Base-by-base conservation (phyloP, 768 basidiomycete species). In the Cantharellus cinnabarinus region DNA sequence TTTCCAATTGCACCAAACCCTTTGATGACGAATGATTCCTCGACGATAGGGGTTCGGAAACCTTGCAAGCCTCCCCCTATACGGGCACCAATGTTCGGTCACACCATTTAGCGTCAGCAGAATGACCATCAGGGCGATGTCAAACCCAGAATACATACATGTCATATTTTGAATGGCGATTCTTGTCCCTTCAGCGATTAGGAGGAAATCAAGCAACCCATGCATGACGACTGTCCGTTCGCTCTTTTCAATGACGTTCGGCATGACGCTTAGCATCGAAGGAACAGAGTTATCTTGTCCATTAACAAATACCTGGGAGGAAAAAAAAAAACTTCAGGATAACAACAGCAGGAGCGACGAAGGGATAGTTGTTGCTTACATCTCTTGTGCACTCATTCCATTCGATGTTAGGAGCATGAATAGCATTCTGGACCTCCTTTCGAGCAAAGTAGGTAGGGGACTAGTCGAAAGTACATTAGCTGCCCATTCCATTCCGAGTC, bases 361-460 rank as follows among this genome's bases (percentile, higher is more conserved):
- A 10, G 44, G 14, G 20, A 10, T 10, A 10, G 14, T 10, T 10
- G 20, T 10, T 48, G 20, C 14, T 10, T 48, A 48, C 44, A 48
- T 10, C 20, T 20, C 76, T 68, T 1, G 80, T 75, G 67, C 85
- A 87, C 65, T 82, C 79, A 4, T 66, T 60, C 85, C 85, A 86
- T 29, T 70, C 65, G 4, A 79, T 76, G 63, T 79, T 42, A 0
- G 85, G 85, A 0, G 82, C 85, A 62, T 87, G 83, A 53, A 87
- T 82, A 2, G 77, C 83, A 42, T 65, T 63, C 69, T 84, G 82
- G 58, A 87, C 83, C 42, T 86, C 81, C 3, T 64, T 64, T 48
- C 78, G 75, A 68, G 85, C 75, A 65, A 86, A 87, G 69, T 85
- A 87, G 48, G 85, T 59, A 2, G 83, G 83, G 20, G 20, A 29